Conservation (phyloP, 1,284 basidiomycete genomes). For the Acaromyces ingoldii region DNA sequence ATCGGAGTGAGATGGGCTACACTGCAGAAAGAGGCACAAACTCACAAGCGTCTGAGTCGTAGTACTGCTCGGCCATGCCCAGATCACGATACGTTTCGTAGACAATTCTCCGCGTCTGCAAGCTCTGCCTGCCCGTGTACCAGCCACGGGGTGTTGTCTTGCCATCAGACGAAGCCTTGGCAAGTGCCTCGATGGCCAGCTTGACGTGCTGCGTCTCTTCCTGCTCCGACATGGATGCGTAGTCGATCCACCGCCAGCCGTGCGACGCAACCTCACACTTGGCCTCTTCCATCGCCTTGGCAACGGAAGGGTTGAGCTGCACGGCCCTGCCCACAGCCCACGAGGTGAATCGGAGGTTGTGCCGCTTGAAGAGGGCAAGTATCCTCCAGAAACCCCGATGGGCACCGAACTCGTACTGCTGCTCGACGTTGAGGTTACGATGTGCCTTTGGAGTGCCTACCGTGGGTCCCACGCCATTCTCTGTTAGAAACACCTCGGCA, state of each 20-base stretch:
- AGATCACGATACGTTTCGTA: slow-evolving; percentile 42
- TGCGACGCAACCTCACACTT: slow-evolving; percentile 52
- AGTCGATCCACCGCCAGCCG: slow-evolving; percentile 52
- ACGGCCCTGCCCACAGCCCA: slow-evolving; percentile 52
- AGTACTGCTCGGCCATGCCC: slow-evolving; percentile 33
- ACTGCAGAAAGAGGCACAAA: too few species aligned
- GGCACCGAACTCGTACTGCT: slow-evolving; percentile 52
- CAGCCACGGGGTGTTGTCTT: slow-evolving; percentile 50
- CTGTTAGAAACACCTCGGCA: slow-evolving; percentile 48
- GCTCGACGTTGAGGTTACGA: slow-evolving; percentile 32
- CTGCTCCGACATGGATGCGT: slow-evolving; percentile 39
- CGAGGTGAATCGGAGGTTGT: slow-evolving; percentile 43
- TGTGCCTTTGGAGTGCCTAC: neutral
- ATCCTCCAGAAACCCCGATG: slow-evolving; percentile 53
- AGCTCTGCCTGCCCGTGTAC: slow-evolving; percentile 52
- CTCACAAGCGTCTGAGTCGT: slow-evolving; percentile 41
- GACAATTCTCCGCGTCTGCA: slow-evolving; percentile 44
- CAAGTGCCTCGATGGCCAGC: slow-evolving; percentile 47
- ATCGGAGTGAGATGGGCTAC: too few species aligned
- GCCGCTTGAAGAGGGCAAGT: slow-evolving; percentile 49
- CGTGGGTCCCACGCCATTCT: slow-evolving; percentile 10
- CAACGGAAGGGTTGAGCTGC: slow-evolving; percentile 49
- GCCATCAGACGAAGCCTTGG: slow-evolving; percentile 32
- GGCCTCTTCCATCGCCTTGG: slow-evolving; percentile 41
- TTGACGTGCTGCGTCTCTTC: slow-evolving; percentile 49